Base-by-base conservation (phyloP, 192 early-diverging fungal genomes). In the Gigaspora rosea region DNA sequence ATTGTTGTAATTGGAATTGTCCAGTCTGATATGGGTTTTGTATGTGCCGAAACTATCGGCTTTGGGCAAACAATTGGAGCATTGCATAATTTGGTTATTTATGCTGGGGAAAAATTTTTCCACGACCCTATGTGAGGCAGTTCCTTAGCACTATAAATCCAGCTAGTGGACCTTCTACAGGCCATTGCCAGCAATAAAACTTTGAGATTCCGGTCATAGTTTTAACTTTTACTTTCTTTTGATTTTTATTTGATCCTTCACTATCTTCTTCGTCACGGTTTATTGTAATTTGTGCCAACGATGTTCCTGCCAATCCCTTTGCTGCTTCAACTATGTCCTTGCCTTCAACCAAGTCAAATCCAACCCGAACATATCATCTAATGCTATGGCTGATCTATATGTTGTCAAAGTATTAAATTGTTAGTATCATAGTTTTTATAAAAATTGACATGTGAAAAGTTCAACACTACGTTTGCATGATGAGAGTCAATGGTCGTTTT, bases 261-360 rank as follows among this genome's bases (percentile, higher is more conserved):
- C 35, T 63, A 48, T 68, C 18, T 22, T 15, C 18, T 66, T 32
- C 27, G 36, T n/a, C n/a, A n/a, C n/a, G n/a, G n/a, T n/a, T n/a
- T n/a, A n/a, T n/a, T n/a, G n/a, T n/a, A n/a, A n/a, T 66, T n/a
- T 71, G 36, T 71, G 20, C 69, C 27, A 71, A 32, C 51, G 18
- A 54, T 54, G 69, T 71, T 33, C 69, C 33, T 22, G 48, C 10
- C 15, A 71, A 36, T 15, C 32, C 32, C 18, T 71, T 50, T 54
- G 49, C 32, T 2, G 16, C 69, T 16, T 50, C 2, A 10, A 71
- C 27, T 54, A 71, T 71, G 3, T 71, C 51, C 33, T 50, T 3
- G 4, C 33, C 51, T 32, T 7, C 7, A 32, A 11, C 10, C 22
- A 71, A 35, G 46, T 71, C 16, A 71, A 54, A 54, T 54, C 69